phyloP scores from a whole-genome alignment of 495 filamentous ascomycete genomes.

The Lophium mytilinum region DNA sequence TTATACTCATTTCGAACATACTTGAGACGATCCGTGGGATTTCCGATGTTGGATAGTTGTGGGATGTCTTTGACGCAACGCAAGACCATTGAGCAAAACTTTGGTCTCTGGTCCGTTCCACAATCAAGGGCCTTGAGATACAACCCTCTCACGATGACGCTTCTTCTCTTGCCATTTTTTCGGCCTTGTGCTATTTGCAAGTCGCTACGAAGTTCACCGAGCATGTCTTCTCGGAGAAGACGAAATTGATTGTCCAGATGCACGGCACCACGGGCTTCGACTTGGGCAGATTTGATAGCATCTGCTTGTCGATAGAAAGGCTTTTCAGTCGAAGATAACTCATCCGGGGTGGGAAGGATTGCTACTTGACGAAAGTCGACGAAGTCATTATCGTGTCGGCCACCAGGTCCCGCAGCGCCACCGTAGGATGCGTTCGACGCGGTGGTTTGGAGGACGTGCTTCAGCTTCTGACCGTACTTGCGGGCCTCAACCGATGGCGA shows the following conservation, averaged over 20 bases:
- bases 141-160: not conserved
- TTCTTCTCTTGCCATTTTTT: constrained; percentile 13
- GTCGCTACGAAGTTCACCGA: constrained; percentile 57
- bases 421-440: constrained; percentile 5
- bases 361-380: constrained; percentile 51
- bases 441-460: constrained; percentile 33
- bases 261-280: constrained; percentile 34
- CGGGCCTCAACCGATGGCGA: constrained; percentile 6
- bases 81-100: constrained; percentile 12
- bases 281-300: not conserved
- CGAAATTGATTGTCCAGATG: constrained; percentile 77
- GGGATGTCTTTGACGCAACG: constrained; percentile 40
- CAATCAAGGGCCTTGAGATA: constrained; percentile 16
- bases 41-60: constrained; percentile 29
- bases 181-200: constrained; percentile 18
- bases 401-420: constrained; percentile 43
- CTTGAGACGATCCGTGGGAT: constrained; percentile 34
- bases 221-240: constrained; percentile 66
- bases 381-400: constrained; percentile 74
- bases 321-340: constrained; percentile 49
- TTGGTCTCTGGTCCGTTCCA: constrained; percentile 9
- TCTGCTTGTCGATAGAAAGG: constrained; percentile 49
- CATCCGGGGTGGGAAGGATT: constrained; percentile 61
- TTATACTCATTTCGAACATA: constrained; percentile 42
- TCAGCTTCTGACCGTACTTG: constrained; percentile 33